Conservation (phyloP, 2,329 filamentous ascomycete genomes). For the Mycosphaerelloides madeirae region DNA sequence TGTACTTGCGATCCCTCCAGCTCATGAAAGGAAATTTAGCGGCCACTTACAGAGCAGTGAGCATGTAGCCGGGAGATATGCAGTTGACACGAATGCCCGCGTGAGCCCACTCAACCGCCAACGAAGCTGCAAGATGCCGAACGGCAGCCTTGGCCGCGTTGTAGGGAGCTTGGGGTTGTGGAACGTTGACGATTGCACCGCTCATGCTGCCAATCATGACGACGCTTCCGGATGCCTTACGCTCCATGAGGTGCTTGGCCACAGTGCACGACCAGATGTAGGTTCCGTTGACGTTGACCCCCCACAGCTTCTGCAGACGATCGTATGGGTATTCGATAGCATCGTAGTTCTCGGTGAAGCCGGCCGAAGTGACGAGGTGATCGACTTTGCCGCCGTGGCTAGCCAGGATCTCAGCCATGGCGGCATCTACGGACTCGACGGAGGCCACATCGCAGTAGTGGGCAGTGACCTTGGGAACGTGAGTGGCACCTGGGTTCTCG, state of each 20-base stretch:
- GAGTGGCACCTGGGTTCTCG: constrained; percentile 71
- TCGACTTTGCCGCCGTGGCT: constrained; percentile 73
- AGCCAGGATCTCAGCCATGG: constrained; percentile 63
- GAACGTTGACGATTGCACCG: constrained; percentile 87
- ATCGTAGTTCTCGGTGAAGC: constrained; percentile 93
- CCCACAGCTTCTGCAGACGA: constrained; percentile 88
- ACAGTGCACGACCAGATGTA: constrained; percentile 82
- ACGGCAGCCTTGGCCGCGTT: constrained; percentile 92
- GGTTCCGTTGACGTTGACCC: constrained; percentile 88
- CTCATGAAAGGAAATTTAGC: not conserved
- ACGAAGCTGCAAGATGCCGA: constrained; percentile 76
- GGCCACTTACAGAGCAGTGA: constrained; percentile 74
- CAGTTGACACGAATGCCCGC: constrained; percentile 89
- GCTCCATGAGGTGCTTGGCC: constrained; percentile 82
- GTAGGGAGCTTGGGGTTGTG: constrained; percentile 88
- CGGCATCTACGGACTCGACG: constrained; percentile 69
- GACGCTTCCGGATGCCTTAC: constrained; percentile 74
- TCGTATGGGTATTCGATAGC: constrained; percentile 87
- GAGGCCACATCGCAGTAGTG: constrained; percentile 86
- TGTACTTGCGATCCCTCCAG: too few species aligned
- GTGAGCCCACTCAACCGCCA: constrained; percentile 91
- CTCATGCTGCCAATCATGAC: constrained; percentile 97
- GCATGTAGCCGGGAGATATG: constrained; percentile 94
- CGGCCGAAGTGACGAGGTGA: constrained; percentile 89
- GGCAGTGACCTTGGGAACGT: constrained; percentile 77